Evolutionary conservation across 495 filamentous ascomycete genomes (phyloP).

Genomic region (Xylaria bambusicola): DNA sequence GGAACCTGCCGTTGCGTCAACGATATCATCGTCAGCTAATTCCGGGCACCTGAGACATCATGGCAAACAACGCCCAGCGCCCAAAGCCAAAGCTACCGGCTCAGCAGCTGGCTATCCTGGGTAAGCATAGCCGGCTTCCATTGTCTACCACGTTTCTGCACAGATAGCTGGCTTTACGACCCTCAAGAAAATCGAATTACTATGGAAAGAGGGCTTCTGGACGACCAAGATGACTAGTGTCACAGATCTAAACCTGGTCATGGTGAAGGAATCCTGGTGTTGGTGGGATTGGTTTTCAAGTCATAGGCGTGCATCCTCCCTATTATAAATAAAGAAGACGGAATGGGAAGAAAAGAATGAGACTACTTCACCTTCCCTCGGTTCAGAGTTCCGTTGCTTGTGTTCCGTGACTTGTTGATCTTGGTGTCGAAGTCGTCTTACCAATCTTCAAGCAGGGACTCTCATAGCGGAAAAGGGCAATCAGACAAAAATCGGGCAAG

Average conservation of each 20-base stretch:
- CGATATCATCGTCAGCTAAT: no score
- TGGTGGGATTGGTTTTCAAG: neutral
- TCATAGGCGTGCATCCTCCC: neutral
- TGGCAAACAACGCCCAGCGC: conserved; percentile 36
- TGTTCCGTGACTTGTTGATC: conserved; percentile 27
- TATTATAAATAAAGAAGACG: conserved; percentile 3
- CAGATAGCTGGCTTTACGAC: neutral
- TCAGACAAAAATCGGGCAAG: neutral
- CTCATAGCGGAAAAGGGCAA: conserved; percentile 10
- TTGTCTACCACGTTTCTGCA: neutral
- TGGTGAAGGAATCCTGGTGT: neutral
- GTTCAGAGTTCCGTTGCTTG: neutral
- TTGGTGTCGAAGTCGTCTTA: conserved; percentile 21
- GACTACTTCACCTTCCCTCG: neutral
- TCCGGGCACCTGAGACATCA: conserved; percentile 20
- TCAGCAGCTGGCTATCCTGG: conserved; percentile 60
- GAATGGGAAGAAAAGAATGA: neutral
- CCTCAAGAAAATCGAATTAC: no score
- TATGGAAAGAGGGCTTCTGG: no score
- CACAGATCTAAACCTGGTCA: neutral
- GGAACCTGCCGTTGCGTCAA: neutral
- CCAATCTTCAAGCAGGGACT: conserved; percentile 14
- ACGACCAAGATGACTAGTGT: no score
- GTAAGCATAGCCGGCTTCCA: conserved; percentile 47
- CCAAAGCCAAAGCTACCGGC: conserved; percentile 43